Evolutionary conservation across 495 filamentous ascomycete genomes (phyloP), one percentile per base, ranked within the genome.

Genomic region (Penicillium mononematosum): DNA sequence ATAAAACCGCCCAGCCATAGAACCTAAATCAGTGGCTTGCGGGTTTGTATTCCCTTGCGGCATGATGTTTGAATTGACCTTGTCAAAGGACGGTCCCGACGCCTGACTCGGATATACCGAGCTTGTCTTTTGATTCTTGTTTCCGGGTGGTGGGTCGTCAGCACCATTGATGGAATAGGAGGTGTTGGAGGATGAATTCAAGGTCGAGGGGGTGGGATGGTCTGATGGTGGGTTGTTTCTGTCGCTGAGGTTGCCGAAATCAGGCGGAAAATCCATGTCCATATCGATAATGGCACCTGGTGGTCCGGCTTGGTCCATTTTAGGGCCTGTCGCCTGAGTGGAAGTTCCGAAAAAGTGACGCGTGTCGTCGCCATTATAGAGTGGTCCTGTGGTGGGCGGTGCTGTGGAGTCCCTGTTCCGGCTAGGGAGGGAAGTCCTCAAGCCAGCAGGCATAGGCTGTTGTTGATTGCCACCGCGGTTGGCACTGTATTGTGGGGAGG

Each of bases 161-260:
- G 47, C 32, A 1, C 66, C 66, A 10, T 57, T 63, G n/a, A 64
- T 64, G 1, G 71, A 65, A 50, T 69, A 71, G 12, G 71, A 68
- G 0, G 66, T 67, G 42, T 73, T 73, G 10, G 71, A 71, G 7
- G 68, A 73, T 3, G 71, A 73, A 32, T 73, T 73, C 55, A 73
- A 25, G 4, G 71, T 74, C 14, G 70, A 68, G 11, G 71, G 70
- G 20, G 71, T 73, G 3, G 70, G 62, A 32, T 75, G 69, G 36
- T 73, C 70, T 9, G 71, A 74, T 1, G 65, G 67, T 45, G 70
- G 64, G 17, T 68, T 58, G 39, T 57, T 70, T 31, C 60, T 58
- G 7, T 72, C 70, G 38, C 64, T 65, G 17, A 62, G 46, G 24
- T 45, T 55, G 43, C 63, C 64, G 34, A 69, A 65, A 31, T 69